Base-by-base conservation (phyloP, 352 stramenopile genomes). In the Phytophthora citrophthora region DNA sequence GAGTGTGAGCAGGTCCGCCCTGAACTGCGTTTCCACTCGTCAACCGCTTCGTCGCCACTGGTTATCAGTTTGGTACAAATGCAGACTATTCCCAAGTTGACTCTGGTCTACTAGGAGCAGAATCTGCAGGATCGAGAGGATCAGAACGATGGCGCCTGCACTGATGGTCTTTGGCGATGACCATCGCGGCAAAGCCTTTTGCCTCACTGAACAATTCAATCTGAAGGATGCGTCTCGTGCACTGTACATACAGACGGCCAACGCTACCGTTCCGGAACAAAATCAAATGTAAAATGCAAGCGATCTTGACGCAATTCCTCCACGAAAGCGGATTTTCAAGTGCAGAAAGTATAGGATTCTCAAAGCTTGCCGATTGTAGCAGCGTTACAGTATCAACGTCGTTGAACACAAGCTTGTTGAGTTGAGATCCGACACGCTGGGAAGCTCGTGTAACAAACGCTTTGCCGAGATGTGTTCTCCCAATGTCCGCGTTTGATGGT, bases 241-340 rank as follows among this genome's bases (percentile, higher is more conserved):
- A 29, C 26, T 29, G 26, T 29, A 29, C 26, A 2, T 29, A 9
- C 29, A 11, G 2, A 29, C 7, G 26, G 29, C 29, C 11, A 32
- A 11, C 29, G 6, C 29, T 32, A 8, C 29, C 6, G 29, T 32
- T 32, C 29, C 29, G 1, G 10, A 12, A 5, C 5, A 29, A 5
- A 29, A 29, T 7, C 26, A 20, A 20, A 20, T 20, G 18, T 20
- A 29, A 29, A 29, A 29, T 5, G 34, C 11, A 15, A 45, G 6
- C 2, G 1, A 36, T 7, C 4, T 29, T 2, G 39, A 60, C 27
- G 11, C 40, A 12, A 50, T 36, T 15, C 15, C 26, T 11, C 16
- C 40, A 61, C 39, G 48, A 52, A 59, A 59, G 27, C 16, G 29
- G 59, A 65, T 47, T 65, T 59, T 65, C 20, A 38, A 65, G 20